phyloP scores from a whole-genome alignment of 2,329 filamentous ascomycete genomes.

The Daldinia eschscholtzii region DNA sequence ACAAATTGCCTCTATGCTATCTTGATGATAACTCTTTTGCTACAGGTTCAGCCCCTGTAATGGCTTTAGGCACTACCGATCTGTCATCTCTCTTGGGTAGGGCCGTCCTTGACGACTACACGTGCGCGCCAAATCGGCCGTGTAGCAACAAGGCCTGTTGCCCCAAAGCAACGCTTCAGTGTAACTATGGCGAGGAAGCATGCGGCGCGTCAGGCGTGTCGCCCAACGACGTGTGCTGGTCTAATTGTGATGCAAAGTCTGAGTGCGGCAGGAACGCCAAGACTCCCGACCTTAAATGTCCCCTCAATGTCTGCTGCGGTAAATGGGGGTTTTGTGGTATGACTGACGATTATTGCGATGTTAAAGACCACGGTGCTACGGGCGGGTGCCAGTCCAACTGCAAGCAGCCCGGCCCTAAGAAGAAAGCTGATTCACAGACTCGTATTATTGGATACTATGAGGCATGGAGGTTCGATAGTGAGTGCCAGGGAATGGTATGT shows the following conservation, averaged over 20 bases:
- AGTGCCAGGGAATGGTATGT: background rate
- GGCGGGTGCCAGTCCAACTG: background rate
- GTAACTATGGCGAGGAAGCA: background rate
- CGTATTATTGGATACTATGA: constrained; percentile 6
- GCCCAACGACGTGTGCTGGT: background rate
- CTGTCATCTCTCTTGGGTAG: background rate
- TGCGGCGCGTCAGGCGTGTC: background rate
- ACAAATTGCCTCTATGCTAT: background rate
- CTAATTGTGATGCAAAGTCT: constrained; percentile 1
- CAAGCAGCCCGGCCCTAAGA: background rate
- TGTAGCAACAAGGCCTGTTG: background rate
- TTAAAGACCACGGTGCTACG: background rate
- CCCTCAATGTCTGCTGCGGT: constrained; percentile 7
- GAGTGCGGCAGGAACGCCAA: background rate
- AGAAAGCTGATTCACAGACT: background rate
- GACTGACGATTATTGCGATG: background rate
- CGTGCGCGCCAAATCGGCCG: background rate
- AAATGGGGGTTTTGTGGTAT: constrained; percentile 1
- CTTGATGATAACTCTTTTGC: background rate
- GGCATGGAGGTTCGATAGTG: background rate
- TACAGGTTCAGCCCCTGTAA: background rate
- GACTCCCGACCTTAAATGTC: background rate
- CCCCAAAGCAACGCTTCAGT: background rate
- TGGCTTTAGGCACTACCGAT: background rate
- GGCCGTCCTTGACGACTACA: background rate